Conservation (phyloP, 805 yeast species). For the Wickerhamiella sergipiensis region DNA sequence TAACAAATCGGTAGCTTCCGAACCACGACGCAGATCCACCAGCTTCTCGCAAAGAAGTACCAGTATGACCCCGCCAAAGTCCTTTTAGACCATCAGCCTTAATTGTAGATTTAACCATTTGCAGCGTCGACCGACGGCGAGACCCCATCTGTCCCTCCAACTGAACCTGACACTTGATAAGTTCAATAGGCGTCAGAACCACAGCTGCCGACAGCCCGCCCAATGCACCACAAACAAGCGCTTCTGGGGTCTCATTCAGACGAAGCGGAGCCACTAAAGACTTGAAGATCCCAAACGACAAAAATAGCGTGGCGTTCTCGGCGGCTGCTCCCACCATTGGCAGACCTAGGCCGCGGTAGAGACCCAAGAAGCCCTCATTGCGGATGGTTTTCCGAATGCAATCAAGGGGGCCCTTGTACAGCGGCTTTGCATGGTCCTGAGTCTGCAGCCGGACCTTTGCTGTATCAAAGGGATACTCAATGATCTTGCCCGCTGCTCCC, state of each 20-base stretch:
- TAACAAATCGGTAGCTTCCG: slow-evolving; percentile 62
- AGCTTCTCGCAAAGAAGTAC: slow-evolving; percentile 70
- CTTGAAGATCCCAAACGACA: slow-evolving; percentile 23
- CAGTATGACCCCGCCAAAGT: slow-evolving; percentile 76
- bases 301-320: slow-evolving; percentile 71
- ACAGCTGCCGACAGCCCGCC: slow-evolving; percentile 76
- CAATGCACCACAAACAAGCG: slow-evolving; percentile 59
- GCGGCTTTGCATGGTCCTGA: slow-evolving; percentile 35
- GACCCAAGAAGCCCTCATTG: slow-evolving; percentile 65
- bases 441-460: slow-evolving; percentile 76
- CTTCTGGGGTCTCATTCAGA: slow-evolving; percentile 25
- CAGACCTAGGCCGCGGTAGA: slow-evolving; percentile 64
- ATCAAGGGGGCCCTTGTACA: slow-evolving; percentile 45
- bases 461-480: slow-evolving; percentile 90
- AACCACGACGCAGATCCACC: slow-evolving; percentile 93
- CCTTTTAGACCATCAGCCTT: slow-evolving; percentile 49
- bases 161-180: slow-evolving; percentile 78
- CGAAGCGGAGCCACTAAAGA: slow-evolving; percentile 3
- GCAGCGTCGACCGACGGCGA: slow-evolving; percentile 10
- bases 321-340: slow-evolving; percentile 85
- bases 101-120: slow-evolving; percentile 12
- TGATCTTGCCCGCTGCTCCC: slow-evolving; percentile 70
- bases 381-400: slow-evolving; percentile 48
- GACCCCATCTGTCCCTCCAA: slow-evolving; percentile 27
- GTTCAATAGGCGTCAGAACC: slow-evolving; percentile 81